These are phyloP conservation scores for Puccinia novopanici DNA, from an alignment of 1,284 basidiomycete species.

Conservation along the genomic window DNA sequence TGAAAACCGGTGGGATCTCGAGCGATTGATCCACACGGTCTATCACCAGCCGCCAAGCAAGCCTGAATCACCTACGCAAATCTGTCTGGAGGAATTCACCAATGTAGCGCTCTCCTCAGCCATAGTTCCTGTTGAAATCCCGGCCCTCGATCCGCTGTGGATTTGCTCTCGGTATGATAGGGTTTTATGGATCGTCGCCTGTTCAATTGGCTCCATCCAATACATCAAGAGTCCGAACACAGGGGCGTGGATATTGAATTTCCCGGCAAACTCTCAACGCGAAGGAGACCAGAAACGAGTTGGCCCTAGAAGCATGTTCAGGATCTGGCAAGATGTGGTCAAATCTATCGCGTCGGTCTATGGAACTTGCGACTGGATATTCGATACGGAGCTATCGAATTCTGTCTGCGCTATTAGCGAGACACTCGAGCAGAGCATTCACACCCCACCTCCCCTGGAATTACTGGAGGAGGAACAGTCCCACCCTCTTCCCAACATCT, in stretches of 20 bases:
- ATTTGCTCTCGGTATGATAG: conserved; percentile 36
- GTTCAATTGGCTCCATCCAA: conserved; percentile 24
- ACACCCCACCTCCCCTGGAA: background rate
- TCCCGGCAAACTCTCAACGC: background rate
- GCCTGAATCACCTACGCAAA: conserved; percentile 1
- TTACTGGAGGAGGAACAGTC: background rate
- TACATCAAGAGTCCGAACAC: background rate
- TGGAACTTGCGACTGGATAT: conserved; percentile 11
- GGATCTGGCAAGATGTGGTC: conserved; percentile 25
- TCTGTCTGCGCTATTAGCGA: background rate
- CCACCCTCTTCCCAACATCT: background rate
- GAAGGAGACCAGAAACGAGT: background rate
- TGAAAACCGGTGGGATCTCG: conserved; percentile 2
- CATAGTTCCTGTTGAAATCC: conserved; percentile 31
- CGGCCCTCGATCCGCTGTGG: conserved; percentile 37
- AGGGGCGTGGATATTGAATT: background rate
- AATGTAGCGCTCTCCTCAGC: background rate
- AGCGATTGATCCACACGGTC: conserved; percentile 36
- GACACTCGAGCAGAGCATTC: conserved; percentile 3
- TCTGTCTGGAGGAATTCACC: conserved; percentile 18
- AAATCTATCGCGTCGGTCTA: conserved; percentile 1
- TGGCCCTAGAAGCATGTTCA: conserved; percentile 9
- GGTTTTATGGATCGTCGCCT: conserved; percentile 15
- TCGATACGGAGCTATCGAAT: conserved; percentile 23
- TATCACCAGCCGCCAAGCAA: conserved; percentile 38